Base-by-base conservation (phyloP, 495 filamentous ascomycete species). In the Podospora comata region DNA sequence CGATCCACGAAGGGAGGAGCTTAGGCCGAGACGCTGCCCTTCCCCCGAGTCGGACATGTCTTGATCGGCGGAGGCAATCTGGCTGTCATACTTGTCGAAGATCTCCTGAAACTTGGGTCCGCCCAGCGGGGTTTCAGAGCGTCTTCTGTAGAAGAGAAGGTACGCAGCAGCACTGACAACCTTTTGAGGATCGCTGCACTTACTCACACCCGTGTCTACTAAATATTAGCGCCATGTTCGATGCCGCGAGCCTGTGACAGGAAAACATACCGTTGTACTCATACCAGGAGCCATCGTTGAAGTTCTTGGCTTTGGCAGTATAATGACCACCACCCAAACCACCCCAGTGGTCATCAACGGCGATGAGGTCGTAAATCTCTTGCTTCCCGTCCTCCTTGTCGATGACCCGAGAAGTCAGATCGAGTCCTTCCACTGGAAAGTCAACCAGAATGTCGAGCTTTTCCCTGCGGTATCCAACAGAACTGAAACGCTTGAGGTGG, bases 311-410 rank as follows among this genome's bases (percentile, higher is more conserved):
- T 76, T 87, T 92, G 2, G 96, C 95, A 19, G 93, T 97, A 79
- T 99, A 99, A 77, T 99, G 95, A 0, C 95, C 95, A 23, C 95
- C 95, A 30, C 92, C 91, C 60, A 99, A 83, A 34, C 92, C 92
- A 65, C 96, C 95, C 73, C 89, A 95, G 77, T 99, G 95, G 76
- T 96, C 93, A 77, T 99, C 95, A 1, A 98, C 93, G 0, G 90
- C 95, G 75, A 98, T 91, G 26, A 99, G 83, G 78, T 99, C 95
- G 75, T 97, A 99, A 32, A 95, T 80, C 72, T 91, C 82, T 67
- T 88, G 81, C 79, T 97, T 96, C 4, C 88, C 93, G 32, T 90
- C 85, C 58, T 92, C 89, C 53, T 87, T 88, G 57, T 90, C 80
- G 9, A 92, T 87, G n/a, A 98, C 89, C 11, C 93, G 84, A 55